phyloP scores from a whole-genome alignment of 2,329 filamentous ascomycete species.

The Rutstroemia sp. region DNA sequence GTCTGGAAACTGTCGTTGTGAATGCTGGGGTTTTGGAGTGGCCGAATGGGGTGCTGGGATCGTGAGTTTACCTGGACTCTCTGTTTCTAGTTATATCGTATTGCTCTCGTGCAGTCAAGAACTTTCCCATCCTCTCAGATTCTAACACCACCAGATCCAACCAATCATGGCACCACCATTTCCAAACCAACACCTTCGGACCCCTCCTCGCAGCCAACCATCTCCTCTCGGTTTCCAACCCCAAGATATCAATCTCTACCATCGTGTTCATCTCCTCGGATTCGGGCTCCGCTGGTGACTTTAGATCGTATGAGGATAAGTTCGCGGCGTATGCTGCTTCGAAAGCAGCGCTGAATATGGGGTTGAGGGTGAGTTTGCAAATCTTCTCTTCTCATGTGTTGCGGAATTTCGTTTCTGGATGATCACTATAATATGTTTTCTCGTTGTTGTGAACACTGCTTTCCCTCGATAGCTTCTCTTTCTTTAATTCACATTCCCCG shows the following conservation, averaged over 20 bases:
- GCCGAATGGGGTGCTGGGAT: not conserved
- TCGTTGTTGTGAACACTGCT: not conserved
- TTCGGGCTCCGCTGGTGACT: conserved; percentile 43
- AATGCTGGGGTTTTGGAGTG: conserved; percentile 1
- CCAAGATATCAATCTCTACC: conserved; percentile 25
- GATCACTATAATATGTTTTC: not conserved
- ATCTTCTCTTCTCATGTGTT: too few relatives aligned
- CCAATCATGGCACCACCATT: conserved; percentile 44
- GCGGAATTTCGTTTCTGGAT: not conserved
- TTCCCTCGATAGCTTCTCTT: not conserved
- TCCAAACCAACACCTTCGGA: conserved; percentile 51
- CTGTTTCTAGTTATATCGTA: not conserved
- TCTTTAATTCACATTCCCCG: not conserved
- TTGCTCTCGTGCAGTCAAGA: not conserved
- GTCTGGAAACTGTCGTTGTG: not conserved
- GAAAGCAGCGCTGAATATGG: conserved; percentile 51
- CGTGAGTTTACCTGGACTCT: not conserved
- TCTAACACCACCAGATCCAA: conserved; percentile 36
- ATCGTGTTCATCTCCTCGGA: conserved; percentile 51
- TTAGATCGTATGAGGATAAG: conserved; percentile 47
- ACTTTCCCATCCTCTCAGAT: not conserved
- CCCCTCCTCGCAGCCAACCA: conserved; percentile 49
- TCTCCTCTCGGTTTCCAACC: conserved; percentile 33
- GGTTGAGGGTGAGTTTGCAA: conserved; percentile 30
- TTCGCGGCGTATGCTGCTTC: conserved; percentile 51